phyloP scores from a whole-genome alignment of 2,329 filamentous ascomycete genomes.

The Pyrenophora teres region DNA sequence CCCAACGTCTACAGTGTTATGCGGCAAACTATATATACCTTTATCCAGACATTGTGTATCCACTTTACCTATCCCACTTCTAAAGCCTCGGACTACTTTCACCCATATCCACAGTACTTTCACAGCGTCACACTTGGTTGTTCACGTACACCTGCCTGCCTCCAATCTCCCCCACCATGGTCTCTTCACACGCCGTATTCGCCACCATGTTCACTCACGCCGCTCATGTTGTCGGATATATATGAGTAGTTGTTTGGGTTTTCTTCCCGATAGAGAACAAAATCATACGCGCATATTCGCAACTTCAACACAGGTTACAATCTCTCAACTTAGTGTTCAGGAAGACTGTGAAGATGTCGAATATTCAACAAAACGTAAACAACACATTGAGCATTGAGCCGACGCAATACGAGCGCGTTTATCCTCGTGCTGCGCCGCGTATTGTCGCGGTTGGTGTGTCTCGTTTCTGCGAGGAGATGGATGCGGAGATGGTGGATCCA shows the following conservation, averaged over 20 bases:
- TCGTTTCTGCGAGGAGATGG: conserved; percentile 1
- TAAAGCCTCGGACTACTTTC: too few relatives aligned
- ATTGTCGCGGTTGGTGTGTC: background rate
- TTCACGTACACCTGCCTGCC: background rate
- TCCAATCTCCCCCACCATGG: background rate
- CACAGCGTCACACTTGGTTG: background rate
- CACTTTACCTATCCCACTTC: too few relatives aligned
- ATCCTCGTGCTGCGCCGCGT: background rate
- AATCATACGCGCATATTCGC: too few relatives aligned
- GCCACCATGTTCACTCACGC: background rate
- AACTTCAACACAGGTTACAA: background rate
- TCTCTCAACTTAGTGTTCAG: background rate
- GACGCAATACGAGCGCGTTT: background rate
- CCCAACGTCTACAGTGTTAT: too few relatives aligned
- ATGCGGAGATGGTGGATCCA: background rate
- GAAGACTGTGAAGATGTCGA: background rate
- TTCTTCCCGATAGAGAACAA: background rate
- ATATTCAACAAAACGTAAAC: background rate
- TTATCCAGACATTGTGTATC: too few relatives aligned
- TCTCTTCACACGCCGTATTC: background rate
- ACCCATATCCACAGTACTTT: background rate
- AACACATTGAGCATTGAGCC: background rate
- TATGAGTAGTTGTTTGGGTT: background rate
- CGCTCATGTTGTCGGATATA: background rate
- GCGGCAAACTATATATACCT: too few relatives aligned